Conservation (phyloP, 2,329 filamentous ascomycete species). For the Raffaelea arxii region DNA sequence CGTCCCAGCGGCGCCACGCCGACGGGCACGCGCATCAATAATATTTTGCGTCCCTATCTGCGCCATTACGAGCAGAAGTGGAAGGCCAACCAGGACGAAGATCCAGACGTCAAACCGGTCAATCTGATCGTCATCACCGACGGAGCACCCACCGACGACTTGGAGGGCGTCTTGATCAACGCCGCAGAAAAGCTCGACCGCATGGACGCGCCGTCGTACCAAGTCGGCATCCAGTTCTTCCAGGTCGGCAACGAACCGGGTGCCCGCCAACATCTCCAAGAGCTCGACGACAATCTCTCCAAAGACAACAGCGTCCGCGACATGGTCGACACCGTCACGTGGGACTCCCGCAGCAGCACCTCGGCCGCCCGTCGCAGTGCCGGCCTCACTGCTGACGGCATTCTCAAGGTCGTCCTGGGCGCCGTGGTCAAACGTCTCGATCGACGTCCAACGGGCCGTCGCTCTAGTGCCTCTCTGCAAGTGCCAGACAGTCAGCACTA, state of each 20-base stretch:
- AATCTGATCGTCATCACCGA: slow-evolving; percentile 94
- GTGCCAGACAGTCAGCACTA: not conserved
- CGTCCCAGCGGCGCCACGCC: slow-evolving; percentile 59
- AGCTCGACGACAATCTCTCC: slow-evolving; percentile 65
- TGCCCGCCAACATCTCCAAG: slow-evolving; percentile 55
- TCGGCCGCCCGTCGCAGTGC: slow-evolving; percentile 25
- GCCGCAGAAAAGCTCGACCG: slow-evolving; percentile 62
- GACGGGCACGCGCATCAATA: slow-evolving; percentile 60
- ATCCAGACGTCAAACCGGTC: slow-evolving; percentile 54
- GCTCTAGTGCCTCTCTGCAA: not conserved
- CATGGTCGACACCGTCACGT: slow-evolving; percentile 87
- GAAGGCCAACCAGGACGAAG: slow-evolving; percentile 19
- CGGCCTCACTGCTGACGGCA: slow-evolving; percentile 54
- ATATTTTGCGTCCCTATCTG: slow-evolving; percentile 68
- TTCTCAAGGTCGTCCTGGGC: slow-evolving; percentile 77
- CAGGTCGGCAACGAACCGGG: slow-evolving; percentile 69
- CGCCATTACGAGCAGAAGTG: slow-evolving; percentile 31
- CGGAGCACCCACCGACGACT: slow-evolving; percentile 71
- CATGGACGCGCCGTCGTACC: slow-evolving; percentile 62
- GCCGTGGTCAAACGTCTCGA: slow-evolving; percentile 46
- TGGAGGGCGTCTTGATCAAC: slow-evolving; percentile 57
- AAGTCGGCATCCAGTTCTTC: slow-evolving; percentile 92
- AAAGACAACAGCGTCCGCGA: slow-evolving; percentile 55
- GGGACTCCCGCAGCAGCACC: slow-evolving; percentile 34
- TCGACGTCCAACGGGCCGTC: not conserved